Evolutionary conservation across 495 filamentous ascomycete species (phyloP), one percentile per base, ranked within the genome.

Genomic region (Oidiodendron maius): DNA sequence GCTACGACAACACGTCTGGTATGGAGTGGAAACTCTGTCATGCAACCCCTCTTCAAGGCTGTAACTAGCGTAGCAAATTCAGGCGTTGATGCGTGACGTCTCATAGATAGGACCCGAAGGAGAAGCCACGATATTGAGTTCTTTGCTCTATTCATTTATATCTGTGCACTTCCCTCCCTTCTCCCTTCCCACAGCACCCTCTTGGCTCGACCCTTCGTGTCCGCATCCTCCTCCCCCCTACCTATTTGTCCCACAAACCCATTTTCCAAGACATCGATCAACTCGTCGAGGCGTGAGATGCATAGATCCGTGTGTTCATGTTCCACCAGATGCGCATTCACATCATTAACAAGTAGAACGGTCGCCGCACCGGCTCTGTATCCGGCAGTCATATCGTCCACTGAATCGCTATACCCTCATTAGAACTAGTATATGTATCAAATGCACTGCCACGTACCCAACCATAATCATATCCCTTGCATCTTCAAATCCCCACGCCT

Each of bases 311-410:
- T 93, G 66, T 93, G 80, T 56, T 83, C 74, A 62, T 95, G 87
- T 22, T 78, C 71, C 20, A 75, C 79, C 39, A 96, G 62, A 53
- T 86, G 78, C 39, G 61, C 67, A 62, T 96, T 96, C 20, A 74
- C 82, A 38, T 89, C 82, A 62, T 93, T 95, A 11, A 84, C 72
- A 35, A 98, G 74, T 61, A 98, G 64, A 40, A 96, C 89, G 4
- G 93, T 96, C 20, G 88, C 89, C 8, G 91, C 86, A 3, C 91
- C 91, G 9, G 93, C 93, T 37, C 70, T 71, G 53, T 83, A 77
- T 0, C 93, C 93, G 5, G 93, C 87, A 17, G 85, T 89, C 78
- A 98, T 90, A 62, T 98, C 93, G 60, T 98, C 93, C 44, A 94
- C 77, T 44, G 83, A 89, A 60, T 98, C 91, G 5, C 91, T 91